Evolutionary conservation across 2,329 filamentous ascomycete genomes (phyloP).

Genomic region (Camillea tinctor): DNA sequence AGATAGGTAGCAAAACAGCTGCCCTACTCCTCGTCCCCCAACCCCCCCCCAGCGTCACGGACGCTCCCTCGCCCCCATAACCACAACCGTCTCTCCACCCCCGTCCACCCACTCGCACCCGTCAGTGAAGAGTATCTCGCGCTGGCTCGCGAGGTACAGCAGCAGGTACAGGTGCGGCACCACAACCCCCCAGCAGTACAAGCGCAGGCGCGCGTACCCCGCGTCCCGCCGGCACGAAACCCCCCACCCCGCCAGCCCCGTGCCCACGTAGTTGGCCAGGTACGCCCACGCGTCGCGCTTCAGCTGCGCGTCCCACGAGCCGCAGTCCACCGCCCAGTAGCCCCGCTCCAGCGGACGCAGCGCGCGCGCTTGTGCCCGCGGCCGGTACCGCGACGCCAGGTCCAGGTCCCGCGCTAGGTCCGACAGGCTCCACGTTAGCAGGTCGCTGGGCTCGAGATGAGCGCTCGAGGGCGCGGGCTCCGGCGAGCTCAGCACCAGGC

Average conservation of each 20-base stretch:
- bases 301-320: conserved; percentile 48
- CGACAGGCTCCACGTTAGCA: conserved; percentile 56
- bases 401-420: conserved; percentile 54
- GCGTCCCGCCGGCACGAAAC: conserved; percentile 54
- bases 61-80: conserved; percentile 36
- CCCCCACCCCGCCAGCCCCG: conserved; percentile 65
- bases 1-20: not conserved
- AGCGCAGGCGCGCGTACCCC: conserved; percentile 49
- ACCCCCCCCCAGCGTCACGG: not conserved
- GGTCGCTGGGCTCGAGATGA: conserved; percentile 43
- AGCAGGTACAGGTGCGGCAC: conserved; percentile 72
- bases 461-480: conserved; percentile 49
- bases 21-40: too few species aligned
- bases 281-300: conserved; percentile 61
- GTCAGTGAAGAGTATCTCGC: conserved; percentile 56
- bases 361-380: conserved; percentile 45
- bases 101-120: conserved; percentile 67
- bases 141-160: conserved; percentile 69
- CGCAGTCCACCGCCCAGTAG: conserved; percentile 68
- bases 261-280: conserved; percentile 57
- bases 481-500: conserved; percentile 52
- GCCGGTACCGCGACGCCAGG: conserved; percentile 52
- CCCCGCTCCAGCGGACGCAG: conserved; percentile 68
- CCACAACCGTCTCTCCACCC: conserved; percentile 50
- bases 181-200: conserved; percentile 79